Evolutionary conservation across 2,329 filamentous ascomycete genomes (phyloP).

Genomic region (Ambrosiella cleistominuta): DNA sequence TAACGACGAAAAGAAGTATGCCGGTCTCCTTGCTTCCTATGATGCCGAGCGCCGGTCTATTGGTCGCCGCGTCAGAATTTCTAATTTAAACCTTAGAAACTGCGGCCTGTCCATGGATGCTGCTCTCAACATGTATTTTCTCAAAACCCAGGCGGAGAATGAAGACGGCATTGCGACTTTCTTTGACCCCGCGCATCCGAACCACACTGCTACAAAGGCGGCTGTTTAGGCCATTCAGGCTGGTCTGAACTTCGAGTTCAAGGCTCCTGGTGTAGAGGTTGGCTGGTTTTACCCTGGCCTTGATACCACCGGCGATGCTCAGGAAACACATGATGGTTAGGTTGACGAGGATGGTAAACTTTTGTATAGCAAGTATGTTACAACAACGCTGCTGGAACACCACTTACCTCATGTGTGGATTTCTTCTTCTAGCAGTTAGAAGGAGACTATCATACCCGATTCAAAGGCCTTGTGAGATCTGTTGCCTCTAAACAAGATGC

Average conservation of each 20-base stretch:
- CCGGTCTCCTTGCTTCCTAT: background rate
- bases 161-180: slow-evolving; percentile 1
- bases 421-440: background rate
- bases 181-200: background rate
- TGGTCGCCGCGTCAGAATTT: slow-evolving; percentile 2
- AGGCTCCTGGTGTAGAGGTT: slow-evolving; percentile 4
- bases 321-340: slow-evolving; percentile 1
- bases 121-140: slow-evolving; percentile 6
- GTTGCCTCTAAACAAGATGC: slow-evolving; percentile 1
- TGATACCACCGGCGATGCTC: background rate
- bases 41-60: slow-evolving; percentile 5
- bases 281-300: slow-evolving; percentile 4
- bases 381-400: slow-evolving; percentile 2
- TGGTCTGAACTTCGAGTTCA: slow-evolving; percentile 4
- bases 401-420: slow-evolving; percentile 8
- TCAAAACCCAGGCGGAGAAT: background rate
- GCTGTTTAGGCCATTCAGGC: background rate
- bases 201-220: background rate
- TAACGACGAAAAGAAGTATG: background rate
- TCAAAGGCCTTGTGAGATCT: slow-evolving; percentile 1
- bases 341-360: background rate
- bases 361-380: background rate
- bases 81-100: slow-evolving; percentile 2
- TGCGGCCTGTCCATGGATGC: slow-evolving; percentile 3
- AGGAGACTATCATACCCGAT: background rate